Evolutionary conservation across 768 basidiomycete genomes (phyloP).

Genomic region (Nevesoporus exiguus): DNA sequence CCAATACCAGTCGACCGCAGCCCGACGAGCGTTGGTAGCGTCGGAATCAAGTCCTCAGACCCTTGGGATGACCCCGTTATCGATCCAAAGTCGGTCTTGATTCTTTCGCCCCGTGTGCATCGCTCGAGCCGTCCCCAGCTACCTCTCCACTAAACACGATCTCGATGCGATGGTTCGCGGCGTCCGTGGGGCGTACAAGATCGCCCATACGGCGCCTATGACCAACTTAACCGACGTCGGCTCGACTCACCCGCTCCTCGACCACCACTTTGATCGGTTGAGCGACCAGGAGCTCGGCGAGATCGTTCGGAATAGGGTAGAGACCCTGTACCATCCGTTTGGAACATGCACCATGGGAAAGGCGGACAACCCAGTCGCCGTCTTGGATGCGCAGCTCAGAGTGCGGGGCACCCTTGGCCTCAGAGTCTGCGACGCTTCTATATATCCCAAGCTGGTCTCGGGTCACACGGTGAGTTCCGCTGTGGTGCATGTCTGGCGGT

Average conservation of each 20-base stretch:
- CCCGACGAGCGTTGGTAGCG: conserved; percentile 42
- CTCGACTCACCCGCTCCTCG: conserved; percentile 29
- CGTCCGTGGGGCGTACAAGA: conserved; percentile 36
- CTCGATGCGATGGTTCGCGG: conserved; percentile 39
- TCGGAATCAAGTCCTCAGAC: conserved; percentile 39
- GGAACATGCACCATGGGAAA: conserved; percentile 38
- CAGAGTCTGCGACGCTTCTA: conserved; percentile 45
- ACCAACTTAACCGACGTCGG: conserved; percentile 34
- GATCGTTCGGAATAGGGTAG: conserved; percentile 31
- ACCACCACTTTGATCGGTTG: conserved; percentile 35
- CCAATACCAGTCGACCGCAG: conserved; percentile 19
- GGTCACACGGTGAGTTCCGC: conserved; percentile 42
- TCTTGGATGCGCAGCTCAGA: conserved; percentile 40
- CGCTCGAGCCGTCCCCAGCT: conserved; percentile 28
- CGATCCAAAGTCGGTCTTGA: conserved; percentile 38
- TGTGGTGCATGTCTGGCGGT: neutral
- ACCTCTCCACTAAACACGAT: conserved; percentile 42
- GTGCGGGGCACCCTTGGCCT: conserved; percentile 44
- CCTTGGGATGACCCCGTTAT: conserved; percentile 42
- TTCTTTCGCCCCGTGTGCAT: neutral
- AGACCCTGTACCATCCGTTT: conserved; percentile 44
- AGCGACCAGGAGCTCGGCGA: conserved; percentile 36
- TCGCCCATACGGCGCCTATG: conserved; percentile 39
- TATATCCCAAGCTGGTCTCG: conserved; percentile 41
- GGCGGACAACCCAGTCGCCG: conserved; percentile 39